phyloP scores from a whole-genome alignment of 495 filamentous ascomycete genomes.

The Durotheca rogersii region DNA sequence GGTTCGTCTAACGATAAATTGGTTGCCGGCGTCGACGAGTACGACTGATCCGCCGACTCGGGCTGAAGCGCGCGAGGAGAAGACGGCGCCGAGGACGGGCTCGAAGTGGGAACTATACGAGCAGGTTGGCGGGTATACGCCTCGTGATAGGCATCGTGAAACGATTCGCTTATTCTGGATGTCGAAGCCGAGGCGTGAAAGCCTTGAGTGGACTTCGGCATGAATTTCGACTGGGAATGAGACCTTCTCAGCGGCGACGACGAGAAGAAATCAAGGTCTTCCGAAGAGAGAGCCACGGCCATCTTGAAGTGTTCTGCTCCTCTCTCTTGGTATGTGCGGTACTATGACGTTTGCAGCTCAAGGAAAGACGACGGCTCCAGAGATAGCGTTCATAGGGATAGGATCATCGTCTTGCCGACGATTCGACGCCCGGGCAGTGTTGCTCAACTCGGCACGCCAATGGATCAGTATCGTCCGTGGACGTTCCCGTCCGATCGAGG shows the following conservation, averaged over 20 bases:
- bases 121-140: no score
- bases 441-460: background rate
- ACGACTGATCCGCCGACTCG: slow-evolving; percentile 44
- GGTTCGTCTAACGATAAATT: slow-evolving; percentile 61
- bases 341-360: slow-evolving; percentile 20
- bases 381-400: slow-evolving; percentile 22
- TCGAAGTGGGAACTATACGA: slow-evolving; percentile 42
- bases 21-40: slow-evolving; percentile 61
- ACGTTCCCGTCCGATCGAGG: slow-evolving; percentile 1
- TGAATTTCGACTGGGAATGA: slow-evolving; percentile 50
- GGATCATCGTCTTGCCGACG: slow-evolving; percentile 14
- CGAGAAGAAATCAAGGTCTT: slow-evolving; percentile 49
- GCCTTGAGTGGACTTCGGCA: slow-evolving; percentile 31
- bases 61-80: slow-evolving; percentile 42
- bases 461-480: background rate
- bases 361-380: background rate
- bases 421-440: background rate
- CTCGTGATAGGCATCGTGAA: slow-evolving; percentile 32
- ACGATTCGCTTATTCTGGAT: slow-evolving; percentile 43
- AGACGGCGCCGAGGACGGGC: slow-evolving; percentile 50
- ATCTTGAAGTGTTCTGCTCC: slow-evolving; percentile 29
- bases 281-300: slow-evolving; percentile 49
- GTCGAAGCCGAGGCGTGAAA: slow-evolving; percentile 48
- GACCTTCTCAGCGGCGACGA: slow-evolving; percentile 47
- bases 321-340: background rate